phyloP scores from a whole-genome alignment of 1,284 basidiomycete species.

The Fomitopsis betulina region DNA sequence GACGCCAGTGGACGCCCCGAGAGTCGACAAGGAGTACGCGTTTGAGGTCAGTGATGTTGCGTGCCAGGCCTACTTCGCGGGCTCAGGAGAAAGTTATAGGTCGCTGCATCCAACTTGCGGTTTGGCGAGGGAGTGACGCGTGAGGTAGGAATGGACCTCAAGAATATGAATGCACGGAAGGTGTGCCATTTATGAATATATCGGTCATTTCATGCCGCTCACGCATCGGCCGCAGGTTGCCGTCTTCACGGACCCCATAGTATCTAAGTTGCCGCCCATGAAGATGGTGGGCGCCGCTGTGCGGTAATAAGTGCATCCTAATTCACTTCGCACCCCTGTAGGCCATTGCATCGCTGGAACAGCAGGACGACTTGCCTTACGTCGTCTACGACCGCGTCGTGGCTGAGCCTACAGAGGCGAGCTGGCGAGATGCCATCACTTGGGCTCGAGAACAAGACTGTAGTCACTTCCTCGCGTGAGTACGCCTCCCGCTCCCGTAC shows the following conservation, averaged over 20 bases:
- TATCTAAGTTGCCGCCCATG: constrained; percentile 82
- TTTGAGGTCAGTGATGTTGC: constrained; percentile 71
- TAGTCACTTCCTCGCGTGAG: constrained; percentile 87
- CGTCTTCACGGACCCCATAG: constrained; percentile 89
- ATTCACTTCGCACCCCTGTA: constrained; percentile 26
- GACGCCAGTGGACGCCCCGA: constrained; percentile 67
- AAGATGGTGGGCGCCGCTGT: constrained; percentile 51
- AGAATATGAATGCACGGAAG: constrained; percentile 85
- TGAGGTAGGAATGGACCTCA: constrained; percentile 93
- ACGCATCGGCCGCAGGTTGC: constrained; percentile 62
- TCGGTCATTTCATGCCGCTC: not conserved
- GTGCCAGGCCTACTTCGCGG: not conserved
- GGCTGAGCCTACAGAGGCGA: constrained; percentile 90
- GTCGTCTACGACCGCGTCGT: constrained; percentile 84
- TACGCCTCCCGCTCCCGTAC: not conserved
- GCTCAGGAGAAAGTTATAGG: constrained; percentile 37
- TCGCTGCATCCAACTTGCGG: constrained; percentile 87
- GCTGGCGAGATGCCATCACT: constrained; percentile 81
- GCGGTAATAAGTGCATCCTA: constrained; percentile 3
- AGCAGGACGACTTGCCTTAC: constrained; percentile 70
- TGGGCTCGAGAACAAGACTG: constrained; percentile 87
- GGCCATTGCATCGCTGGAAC: constrained; percentile 77
- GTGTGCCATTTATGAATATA: constrained; percentile 29
- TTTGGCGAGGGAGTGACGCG: constrained; percentile 88
- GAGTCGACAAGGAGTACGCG: constrained; percentile 86